A percentile compares a stretch with the other conserved stretches of the same genome.
Evolutionary conservation across 345 rosid genomes (phyloP).

Genomic region (Hibiscus syriacus): DNA sequence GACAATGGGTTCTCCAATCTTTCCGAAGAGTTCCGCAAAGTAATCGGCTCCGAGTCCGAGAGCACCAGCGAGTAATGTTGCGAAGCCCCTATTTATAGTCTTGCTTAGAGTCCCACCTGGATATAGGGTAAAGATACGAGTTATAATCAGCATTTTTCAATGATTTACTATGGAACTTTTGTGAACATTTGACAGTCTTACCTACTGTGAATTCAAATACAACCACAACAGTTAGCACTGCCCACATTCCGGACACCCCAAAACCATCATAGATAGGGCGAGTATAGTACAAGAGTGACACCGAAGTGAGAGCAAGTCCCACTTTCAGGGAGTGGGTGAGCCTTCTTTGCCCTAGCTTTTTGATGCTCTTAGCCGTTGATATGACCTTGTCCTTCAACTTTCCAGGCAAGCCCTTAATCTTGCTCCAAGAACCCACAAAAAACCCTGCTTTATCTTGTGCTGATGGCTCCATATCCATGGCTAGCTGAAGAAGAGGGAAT

Average conservation of each 20-base stretch:
- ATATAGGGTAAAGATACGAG: neutral
- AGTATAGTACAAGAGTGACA: slow-evolving; percentile 54
- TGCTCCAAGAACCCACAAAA: slow-evolving; percentile 18
- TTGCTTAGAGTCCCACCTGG: slow-evolving; percentile 65
- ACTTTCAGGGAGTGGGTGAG: slow-evolving; percentile 68
- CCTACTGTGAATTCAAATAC: slow-evolving; percentile 79
- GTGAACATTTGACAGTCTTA: slow-evolving; percentile 20
- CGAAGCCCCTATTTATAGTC: slow-evolving; percentile 62
- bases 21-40: slow-evolving; percentile 50
- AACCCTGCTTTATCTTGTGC: slow-evolving; percentile 26
- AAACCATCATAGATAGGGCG: slow-evolving; percentile 61
- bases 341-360: slow-evolving; percentile 52
- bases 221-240: slow-evolving; percentile 70
- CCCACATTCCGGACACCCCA: slow-evolving; percentile 82
- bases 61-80: slow-evolving; percentile 55
- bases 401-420: slow-evolving; percentile 24
- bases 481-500: neutral
- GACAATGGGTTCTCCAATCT: slow-evolving; percentile 54
- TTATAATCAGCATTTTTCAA: neutral
- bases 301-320: slow-evolving; percentile 70
- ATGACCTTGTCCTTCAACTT: slow-evolving; percentile 24
- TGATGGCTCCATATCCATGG: slow-evolving; percentile 34
- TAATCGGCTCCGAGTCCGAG: slow-evolving; percentile 61
- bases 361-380: slow-evolving; percentile 22
- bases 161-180: neutral